Evolutionary conservation across 1,284 basidiomycete species (phyloP), one percentile per base, ranked within the genome.

Genomic region (Trichosporon coremiiforme): DNA sequence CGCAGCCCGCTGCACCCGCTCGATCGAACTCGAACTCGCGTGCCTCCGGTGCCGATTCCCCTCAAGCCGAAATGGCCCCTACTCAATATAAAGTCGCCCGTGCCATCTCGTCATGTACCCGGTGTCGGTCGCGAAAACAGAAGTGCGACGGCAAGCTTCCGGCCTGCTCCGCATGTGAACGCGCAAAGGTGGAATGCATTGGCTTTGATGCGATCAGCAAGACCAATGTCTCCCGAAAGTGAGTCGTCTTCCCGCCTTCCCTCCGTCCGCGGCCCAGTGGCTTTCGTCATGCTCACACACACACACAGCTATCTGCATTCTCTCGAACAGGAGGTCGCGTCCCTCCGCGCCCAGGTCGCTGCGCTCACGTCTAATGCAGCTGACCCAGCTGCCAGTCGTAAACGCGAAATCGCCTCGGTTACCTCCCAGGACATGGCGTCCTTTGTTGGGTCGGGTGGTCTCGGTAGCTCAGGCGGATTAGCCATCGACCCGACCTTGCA

Each of bases 101-200:
- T 31, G 84, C 84, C 22, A 85, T 85, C 72, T 83, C 81, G 31
- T 81, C 80, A 20, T 85, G 84, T 74, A 83, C 82, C 29, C 73
- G 84, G 62, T 85, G 84, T 73, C 70, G 84, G 41, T 76, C 75
- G 17, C 73, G 84, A 65, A 85, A 85, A 67, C 79, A 80, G 65
- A 81, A 84, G 75, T 85, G 84, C 71, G 84, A 85, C 74, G 84
- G 84, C 5, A 84, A 84, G 68, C 75, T 85, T 10, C 84, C 84
- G 6, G 83, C 83, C 12, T 85, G 84, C 74, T 77, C 74, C 47
- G 80, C 79, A 53, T 82, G 80, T 53, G 76, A 81, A 50, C 73
- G 82, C 53, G 84, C 84, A 45, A 83, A 83, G 64, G 84, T 85
- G n/a, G 84, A 85, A 68, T 85, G 84, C 75, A 82, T 85, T 22